Base-by-base conservation (phyloP, 805 yeast genomes). In the Dipodascus geniculatus region DNA sequence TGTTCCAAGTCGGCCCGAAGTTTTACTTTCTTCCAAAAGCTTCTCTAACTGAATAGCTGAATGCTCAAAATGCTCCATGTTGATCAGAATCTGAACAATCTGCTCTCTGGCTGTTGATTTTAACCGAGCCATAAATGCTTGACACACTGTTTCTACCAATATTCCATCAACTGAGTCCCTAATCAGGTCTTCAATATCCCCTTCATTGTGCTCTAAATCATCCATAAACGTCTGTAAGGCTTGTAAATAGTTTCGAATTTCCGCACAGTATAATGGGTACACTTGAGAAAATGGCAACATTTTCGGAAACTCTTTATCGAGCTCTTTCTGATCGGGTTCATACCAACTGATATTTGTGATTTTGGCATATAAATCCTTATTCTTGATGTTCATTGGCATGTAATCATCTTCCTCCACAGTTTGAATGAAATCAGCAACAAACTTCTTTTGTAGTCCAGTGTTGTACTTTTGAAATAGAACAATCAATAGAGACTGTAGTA, bases 201-300 rank as follows among this genome's bases (percentile, higher is more conserved):
- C 79, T 20, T 82, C 73, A 44, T 80, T 78, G 57, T 79, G 84
- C 58, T 82, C 82, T 57, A 77, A 82, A 55, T 75, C 80, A 51
- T 78, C 79, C 44, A 85, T 68, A 62, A 90, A 93, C 19, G 72
- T 70, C n/a, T 79, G 72, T 51, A 86, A 75, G 55, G 80, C 80
- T 24, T 78, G 74, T 20, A 90, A 75, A 42, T 85, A 80, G 17
- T 80, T 76, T 53, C 87, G 75, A 19, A 87, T 68, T 38, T 86
- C 82, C 22, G 87, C 79, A 67, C 97, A 91, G 31, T 88, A 80
- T 70, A 87, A 84, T 23, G 95, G 90, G 62, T 88, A 90, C 56
- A 88, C 81, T 54, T 86, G 85, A 52, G 96, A 87, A 63, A 91
- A 93, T 16, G 98, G 97, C 52, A 91, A 69, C 0, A 83, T 79